Evolutionary conservation across 257 asterid genomes (phyloP), one percentile per base, ranked within the genome.

Genomic region (Voacanga thouarsii): DNA sequence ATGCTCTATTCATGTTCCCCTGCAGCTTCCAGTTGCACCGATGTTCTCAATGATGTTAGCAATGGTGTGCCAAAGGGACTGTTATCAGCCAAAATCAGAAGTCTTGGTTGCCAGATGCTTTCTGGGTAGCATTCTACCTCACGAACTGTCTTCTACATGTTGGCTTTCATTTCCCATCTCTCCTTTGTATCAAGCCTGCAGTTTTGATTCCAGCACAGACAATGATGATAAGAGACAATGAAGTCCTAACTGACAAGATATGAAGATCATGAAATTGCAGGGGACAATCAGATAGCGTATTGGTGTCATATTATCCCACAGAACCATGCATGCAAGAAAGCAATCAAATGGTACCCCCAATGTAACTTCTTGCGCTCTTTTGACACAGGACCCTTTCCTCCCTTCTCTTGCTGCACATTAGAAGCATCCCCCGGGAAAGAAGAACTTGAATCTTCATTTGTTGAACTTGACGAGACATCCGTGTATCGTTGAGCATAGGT

Each of bases 141-240:
- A 14, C 1, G 11, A 6, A 50, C 41, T 3, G 18, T 55, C 71
- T 71, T 55, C 82, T 86, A 93, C 98, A 93, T 93, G 88, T 93
- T 93, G 82, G 98, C 87, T 84, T 93, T 93, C 81, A 93, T 91
- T 80, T 93, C 98, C 98, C 97, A 93, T 78, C 94, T 85, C 82
- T 91, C 94, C 80, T 88, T 93, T 3, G 92, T 81, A 80, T 90
- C 98, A 61, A 93, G 97, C 87, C 98, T 91, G 30, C 70, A 73
- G 21, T 71, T 64, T 79, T 21, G 5, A 49, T 5, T 50, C 71
- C 75, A 60, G 21, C 61, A 44, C 51, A 26, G 64, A 28, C 21
- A 56, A 47, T 11, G 45, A 47, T 11, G 45, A 6, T n/a, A 61
- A 39, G 79, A 44, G 78, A 76, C 74, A 51, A 68, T 65, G 5